Evolutionary conservation across 768 basidiomycete species (phyloP), one percentile per base, ranked within the genome.

Genomic region (Dacryopinax spathularia): DNA sequence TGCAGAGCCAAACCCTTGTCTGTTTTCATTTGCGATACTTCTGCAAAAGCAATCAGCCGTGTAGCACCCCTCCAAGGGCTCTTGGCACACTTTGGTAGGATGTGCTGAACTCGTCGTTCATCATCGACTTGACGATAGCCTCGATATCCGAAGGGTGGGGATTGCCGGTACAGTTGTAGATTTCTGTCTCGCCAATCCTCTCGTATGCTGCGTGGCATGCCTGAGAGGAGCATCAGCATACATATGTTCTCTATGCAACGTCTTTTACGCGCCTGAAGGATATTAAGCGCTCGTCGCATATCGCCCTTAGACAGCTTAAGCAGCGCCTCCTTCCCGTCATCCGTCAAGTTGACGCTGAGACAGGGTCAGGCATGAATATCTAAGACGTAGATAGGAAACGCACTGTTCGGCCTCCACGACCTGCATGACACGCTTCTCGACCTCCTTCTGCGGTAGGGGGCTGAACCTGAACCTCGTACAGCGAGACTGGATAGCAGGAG

Each of bases 141-240:
- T 94, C 91, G 48, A 99, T 91, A 74, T 99, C 96, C 29, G 83
- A 81, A 0, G 96, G 96, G 72, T 97, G 93, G 20, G 96, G 96
- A 68, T 86, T 94, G 37, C 96, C 96, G 0, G 96, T 98, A 73
- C 95, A 98, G 68, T 88, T 91, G 74, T 98, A 99, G 25, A 99
- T 84, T 66, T 96, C 92, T 0, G 84, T 84, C 75, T 97, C 94
- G 63, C 89, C 88, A 33, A 86, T 84, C 10, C 82, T 73, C 41
- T 94, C 91, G 72, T 97, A 99, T 2, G 95, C 96, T 16, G 96
- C 94, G 73, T 98, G 92, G 70, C 96, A 99, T 0, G 96, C 96
- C 77, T 78, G 62, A 10, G 1, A 1, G 27, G 27, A n/a, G 1
- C 20, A 18, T 2, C 3, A 39, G 10, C 16, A 25, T 1, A n/a